Base-by-base conservation (phyloP, 768 basidiomycete genomes). In the Termitomyces sp. region DNA sequence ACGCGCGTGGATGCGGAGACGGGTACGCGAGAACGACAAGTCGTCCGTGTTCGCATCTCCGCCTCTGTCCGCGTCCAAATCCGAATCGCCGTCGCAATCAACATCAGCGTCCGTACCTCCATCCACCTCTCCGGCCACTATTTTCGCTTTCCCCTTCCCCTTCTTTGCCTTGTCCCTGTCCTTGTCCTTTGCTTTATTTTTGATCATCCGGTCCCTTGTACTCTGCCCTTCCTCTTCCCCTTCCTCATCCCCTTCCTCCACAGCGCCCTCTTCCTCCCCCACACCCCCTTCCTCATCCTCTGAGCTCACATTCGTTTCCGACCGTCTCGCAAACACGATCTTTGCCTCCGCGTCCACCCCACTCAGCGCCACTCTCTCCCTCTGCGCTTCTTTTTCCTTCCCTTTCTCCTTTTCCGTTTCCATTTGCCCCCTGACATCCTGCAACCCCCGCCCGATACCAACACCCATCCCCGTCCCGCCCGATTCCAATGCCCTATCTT, bases 341-440 rank as follows among this genome's bases (percentile, higher is more conserved):
- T 54, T 50, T 3, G 54, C 50, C 23, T 61, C 56, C 2, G 57
- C 52, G 21, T 58, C 54, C 8, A 57, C 59, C 44, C 54, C 60
- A 15, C 53, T 50, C 37, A 57, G 45, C 6, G 53, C 53, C 42
- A 45, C 45, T 38, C 26, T 40, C 49, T 53, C 50, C 19, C 31
- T 28, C 12, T 57, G 53, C 30, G 45, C 33, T 23, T 50, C 50
- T 26, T 10, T 41, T 19, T 42, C 28, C 45, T 19, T 35, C 3
- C 54, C 50, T 26, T 37, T 51, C 8, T 31, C 50, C 37, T 19
- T 38, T 23, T 40, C 51, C 21, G 37, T 26, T 40, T 52, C 41
- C 35, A 44, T 46, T 11, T 42, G 47, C 28, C 56, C 59, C 40
- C 56, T 60, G 4, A 37, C 42, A 41, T 60, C 60, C 31, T 57